Base-by-base conservation (phyloP, 208 protist species). In the Trypanosoma brucei region DNA sequence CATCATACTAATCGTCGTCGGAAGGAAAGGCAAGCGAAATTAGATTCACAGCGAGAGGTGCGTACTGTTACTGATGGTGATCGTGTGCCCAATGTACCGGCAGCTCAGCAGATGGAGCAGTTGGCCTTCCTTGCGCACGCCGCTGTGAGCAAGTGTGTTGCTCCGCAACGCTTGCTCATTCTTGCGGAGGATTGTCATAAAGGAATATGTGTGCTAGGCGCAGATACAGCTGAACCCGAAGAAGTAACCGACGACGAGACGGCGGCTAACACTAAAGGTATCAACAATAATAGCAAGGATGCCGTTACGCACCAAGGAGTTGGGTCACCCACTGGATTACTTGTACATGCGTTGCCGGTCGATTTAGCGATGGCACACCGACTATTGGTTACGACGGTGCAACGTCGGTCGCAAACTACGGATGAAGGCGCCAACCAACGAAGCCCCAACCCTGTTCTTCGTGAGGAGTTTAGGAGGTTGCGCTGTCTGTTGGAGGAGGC, bases 391-490 rank as follows among this genome's bases (percentile, higher is more conserved):
- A 79, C 73, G 0, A 7, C 58, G 2, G 66, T 92, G 22, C 88
- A 94, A 44, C 84, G 71, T 33, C 84, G 87, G 4, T 51, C 53
- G 7, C 72, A 79, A 62, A 59, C 45, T 14, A 75, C 64, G 56
- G 34, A 2, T 33, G 11, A n/a, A 9, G 36, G 39, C 13, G 55
- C 13, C 2, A 61, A 44, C 3, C 52, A 36, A 33, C 52, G 62
- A 11, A 92, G 85, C 52, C 88, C 85, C 4, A 95, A 95, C 55
- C 88, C 88, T 22, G 65, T 95, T 0, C 73, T 90, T 33, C 55
- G 74, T 7, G 72, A 71, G 11, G 85, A 95, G 69, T 91, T 80
- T 44, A 50, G 39, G 1, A 39, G 70, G 38, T 68, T 95, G 56
- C 70, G 70, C 1, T 40, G 33, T 7, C 34, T 87, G 45, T 45